These are phyloP conservation scores for Gnomoniopsis smithogilvyi DNA, from an alignment of 2,329 filamentous ascomycete genomes.

Conservation along the genomic window DNA sequence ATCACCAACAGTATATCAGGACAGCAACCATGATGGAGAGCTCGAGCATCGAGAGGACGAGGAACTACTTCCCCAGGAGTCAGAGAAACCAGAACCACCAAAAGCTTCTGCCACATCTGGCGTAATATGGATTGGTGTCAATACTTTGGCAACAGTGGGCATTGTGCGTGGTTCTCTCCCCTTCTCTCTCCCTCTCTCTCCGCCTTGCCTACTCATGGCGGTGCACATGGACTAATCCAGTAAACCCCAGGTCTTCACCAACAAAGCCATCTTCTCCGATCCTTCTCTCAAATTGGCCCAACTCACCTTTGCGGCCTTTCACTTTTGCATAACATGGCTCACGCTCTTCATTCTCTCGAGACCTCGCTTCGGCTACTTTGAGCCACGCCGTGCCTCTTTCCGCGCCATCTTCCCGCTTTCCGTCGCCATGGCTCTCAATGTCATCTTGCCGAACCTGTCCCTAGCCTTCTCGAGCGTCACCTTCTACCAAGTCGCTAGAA, in stretches of 20 bases:
- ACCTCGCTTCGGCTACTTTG: slow-evolving; percentile 56
- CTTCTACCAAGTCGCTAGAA: slow-evolving; percentile 68
- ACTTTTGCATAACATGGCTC: slow-evolving; percentile 64
- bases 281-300: slow-evolving; percentile 59
- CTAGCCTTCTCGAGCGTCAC: slow-evolving; percentile 65
- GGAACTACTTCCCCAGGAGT: slow-evolving; percentile 33
- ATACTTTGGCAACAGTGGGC: slow-evolving; percentile 60
- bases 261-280: slow-evolving; percentile 67
- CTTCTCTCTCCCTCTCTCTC: not conserved
- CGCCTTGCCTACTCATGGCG: too few species aligned
- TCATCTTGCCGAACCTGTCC: slow-evolving; percentile 66
- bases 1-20: slow-evolving; percentile 21
- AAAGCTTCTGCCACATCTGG: slow-evolving; percentile 35
- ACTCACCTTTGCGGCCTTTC: slow-evolving; percentile 64
- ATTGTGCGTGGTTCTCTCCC: slow-evolving; percentile 45
- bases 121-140: slow-evolving; percentile 56
- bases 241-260: slow-evolving; percentile 60
- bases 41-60: slow-evolving; percentile 40
- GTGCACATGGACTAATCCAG: slow-evolving; percentile 1
- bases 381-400: slow-evolving; percentile 51
- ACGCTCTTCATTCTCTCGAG: slow-evolving; percentile 61
- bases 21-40: slow-evolving; percentile 36
- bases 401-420: slow-evolving; percentile 61
- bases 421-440: slow-evolving; percentile 64
- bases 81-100: slow-evolving; percentile 32